Conservation (phyloP, 2,329 filamentous ascomycete species). For the Penicillium sp. region DNA sequence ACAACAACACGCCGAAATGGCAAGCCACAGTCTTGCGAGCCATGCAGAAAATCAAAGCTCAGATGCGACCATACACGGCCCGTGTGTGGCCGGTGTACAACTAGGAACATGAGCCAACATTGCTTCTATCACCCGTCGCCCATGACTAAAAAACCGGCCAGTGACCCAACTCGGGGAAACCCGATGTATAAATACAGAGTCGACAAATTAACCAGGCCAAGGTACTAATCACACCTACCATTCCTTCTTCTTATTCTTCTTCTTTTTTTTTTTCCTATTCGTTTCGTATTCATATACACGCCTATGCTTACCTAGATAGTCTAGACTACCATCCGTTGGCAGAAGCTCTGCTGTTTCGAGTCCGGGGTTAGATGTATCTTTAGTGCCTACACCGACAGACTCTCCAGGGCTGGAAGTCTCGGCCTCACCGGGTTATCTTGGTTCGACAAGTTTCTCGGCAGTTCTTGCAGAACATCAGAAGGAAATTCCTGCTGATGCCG, state of each 20-base stretch:
- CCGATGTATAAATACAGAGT: slow-evolving; percentile 16
- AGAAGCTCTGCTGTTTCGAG: slow-evolving; percentile 5
- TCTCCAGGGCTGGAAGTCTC: slow-evolving; percentile 19
- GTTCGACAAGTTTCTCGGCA: slow-evolving; percentile 33
- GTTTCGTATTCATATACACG: no score
- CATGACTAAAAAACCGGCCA: slow-evolving; percentile 28
- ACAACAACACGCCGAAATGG: slow-evolving; percentile 31
- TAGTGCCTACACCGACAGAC: slow-evolving; percentile 3
- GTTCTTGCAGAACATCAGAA: slow-evolving; percentile 31
- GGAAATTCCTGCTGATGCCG: slow-evolving; percentile 30
- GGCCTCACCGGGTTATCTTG: slow-evolving; percentile 30
- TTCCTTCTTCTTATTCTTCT: not conserved
- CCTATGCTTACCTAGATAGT: not conserved
- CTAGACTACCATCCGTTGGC: not conserved
- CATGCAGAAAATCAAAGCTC: slow-evolving; percentile 36
- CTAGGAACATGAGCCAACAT: slow-evolving; percentile 25
- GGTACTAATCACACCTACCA: not conserved
- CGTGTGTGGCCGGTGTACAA: slow-evolving; percentile 19
- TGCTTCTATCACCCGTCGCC: slow-evolving; percentile 38
- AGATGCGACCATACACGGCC: slow-evolving; percentile 34
- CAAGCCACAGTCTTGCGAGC: slow-evolving; percentile 34
- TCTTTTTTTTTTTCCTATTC: not conserved
- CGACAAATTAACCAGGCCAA: slow-evolving; percentile 5
- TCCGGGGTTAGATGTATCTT: slow-evolving; percentile 5
- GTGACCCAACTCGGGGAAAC: slow-evolving; percentile 15